Percentiles rank a stretch among this genome's conserved stretches.
phyloP scores from a whole-genome alignment of 129 eudicot species.

The Helianthus annuus region HanXRQr2.0-SUNRISE NC_035441.2:109396387-109396886 shows the following conservation, averaged over 20 bases:
- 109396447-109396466: constrained; percentile 68
- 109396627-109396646: constrained; percentile 98
- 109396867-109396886: too few relatives aligned
- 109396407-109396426: constrained; percentile 91
- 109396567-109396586: constrained; percentile 91
- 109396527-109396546: too few relatives aligned
- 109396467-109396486: too few relatives aligned
- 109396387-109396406: constrained; percentile 94
- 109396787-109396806: constrained; percentile 97
- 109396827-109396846: too few relatives aligned
- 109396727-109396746: not conserved
- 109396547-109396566: constrained; percentile 66
- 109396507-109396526: too few relatives aligned
- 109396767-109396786: constrained; percentile 29
- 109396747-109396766: not conserved
- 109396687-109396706: constrained; percentile 84
- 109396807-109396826: constrained; percentile 96
- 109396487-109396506: too few relatives aligned
- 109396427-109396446: constrained; percentile 86
- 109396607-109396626: constrained; percentile 95
- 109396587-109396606: constrained; percentile 98
- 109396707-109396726: not conserved
- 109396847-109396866: too few relatives aligned
- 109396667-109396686: constrained; percentile 95
- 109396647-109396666: constrained; percentile 95